A percentile compares a stretch with the other conserved stretches of the same genome.
Conservation (phyloP, 2,329 filamentous ascomycete genomes). For the Monilinia polystroma region DNA sequence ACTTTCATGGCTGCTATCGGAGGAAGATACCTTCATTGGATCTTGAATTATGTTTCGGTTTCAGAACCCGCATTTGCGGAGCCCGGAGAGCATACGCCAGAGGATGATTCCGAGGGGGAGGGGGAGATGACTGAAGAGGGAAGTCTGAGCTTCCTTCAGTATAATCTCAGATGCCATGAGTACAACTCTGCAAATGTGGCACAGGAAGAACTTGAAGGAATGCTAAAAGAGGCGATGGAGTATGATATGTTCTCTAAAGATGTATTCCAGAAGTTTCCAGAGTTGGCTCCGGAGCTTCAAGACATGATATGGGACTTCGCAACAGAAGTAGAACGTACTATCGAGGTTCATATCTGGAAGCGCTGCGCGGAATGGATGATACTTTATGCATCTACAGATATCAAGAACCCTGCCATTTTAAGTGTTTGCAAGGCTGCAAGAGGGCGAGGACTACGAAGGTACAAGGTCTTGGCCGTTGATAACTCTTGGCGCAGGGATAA, state of each 20-base stretch:
- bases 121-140: not conserved
- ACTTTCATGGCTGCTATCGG: not conserved
- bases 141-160: not conserved
- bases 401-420: not conserved
- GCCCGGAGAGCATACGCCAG: not conserved
- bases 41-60: not conserved
- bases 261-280: not conserved
- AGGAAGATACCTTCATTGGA: not conserved
- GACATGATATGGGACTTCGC: not conserved
- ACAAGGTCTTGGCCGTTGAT: not conserved
- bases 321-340: not conserved
- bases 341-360: not conserved
- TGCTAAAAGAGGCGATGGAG: not conserved
- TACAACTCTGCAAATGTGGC: not conserved
- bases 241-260: not conserved
- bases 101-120: not conserved
- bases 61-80: not conserved
- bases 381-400: conserved; percentile 1
- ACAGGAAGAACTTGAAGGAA: not conserved
- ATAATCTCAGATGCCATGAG: not conserved
- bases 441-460: not conserved
- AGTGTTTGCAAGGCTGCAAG: not conserved
- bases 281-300: not conserved
- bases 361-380: conserved; percentile 7
- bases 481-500: conserved; percentile 10